These are phyloP conservation scores for Astragalus membranaceus DNA, from an alignment of 306 rosid species.

Conservation along the genomic window DNA sequence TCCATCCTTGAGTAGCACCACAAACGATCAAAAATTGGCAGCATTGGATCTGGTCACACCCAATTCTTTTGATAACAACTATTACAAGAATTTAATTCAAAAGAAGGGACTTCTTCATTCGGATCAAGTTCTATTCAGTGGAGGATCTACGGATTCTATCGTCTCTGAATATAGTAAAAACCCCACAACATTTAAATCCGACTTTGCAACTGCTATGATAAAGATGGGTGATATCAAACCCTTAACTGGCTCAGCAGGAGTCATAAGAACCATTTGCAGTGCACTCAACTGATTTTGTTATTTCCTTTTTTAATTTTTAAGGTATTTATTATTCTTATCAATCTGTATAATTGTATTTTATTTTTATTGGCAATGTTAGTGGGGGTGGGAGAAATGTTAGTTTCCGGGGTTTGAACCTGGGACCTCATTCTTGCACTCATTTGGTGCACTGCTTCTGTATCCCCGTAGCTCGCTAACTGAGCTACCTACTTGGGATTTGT, in stretches of 20 bases:
- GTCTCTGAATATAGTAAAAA: constrained; percentile 24
- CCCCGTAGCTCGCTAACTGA: too few species aligned
- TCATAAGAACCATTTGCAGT: constrained; percentile 23
- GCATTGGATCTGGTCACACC: constrained; percentile 55
- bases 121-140: constrained; percentile 32
- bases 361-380: too few species aligned
- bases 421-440: too few species aligned
- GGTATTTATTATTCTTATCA: too few species aligned
- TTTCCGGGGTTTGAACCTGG: too few species aligned
- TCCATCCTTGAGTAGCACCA: not conserved
- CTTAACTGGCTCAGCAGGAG: constrained; percentile 9
- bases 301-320: too few species aligned
- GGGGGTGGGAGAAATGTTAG: too few species aligned
- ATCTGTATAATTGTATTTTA: too few species aligned
- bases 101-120: constrained; percentile 52
- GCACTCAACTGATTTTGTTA: not conserved
- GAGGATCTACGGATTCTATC: constrained; percentile 24
- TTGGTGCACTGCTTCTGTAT: too few species aligned
- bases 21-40: constrained; percentile 35
- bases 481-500: too few species aligned
- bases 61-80: constrained; percentile 50
- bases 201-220: constrained; percentile 33
- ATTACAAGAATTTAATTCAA: constrained; percentile 45
- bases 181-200: constrained; percentile 27
- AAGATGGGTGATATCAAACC: constrained; percentile 33